phyloP scores from a whole-genome alignment of 1,139 yeast genomes.

The Candida smagusa region DNA sequence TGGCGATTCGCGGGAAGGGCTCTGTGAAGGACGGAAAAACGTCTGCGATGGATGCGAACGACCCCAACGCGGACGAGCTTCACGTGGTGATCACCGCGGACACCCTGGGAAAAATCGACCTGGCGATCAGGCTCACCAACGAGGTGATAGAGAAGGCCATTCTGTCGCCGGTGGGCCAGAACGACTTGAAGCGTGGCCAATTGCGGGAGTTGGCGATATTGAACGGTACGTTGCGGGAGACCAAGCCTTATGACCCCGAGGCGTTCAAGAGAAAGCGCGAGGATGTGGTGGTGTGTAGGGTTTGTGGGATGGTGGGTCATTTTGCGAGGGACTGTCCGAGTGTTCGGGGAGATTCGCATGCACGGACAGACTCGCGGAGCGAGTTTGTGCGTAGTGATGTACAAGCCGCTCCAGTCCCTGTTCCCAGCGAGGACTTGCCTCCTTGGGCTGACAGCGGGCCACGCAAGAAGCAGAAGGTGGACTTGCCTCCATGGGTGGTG shows the following conservation, averaged over 20 bases:
- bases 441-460: conserved; percentile 7
- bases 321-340: conserved; percentile 79
- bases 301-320: conserved; percentile 84
- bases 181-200: conserved; percentile 87
- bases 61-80: conserved; percentile 57
- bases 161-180: conserved; percentile 87
- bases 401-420: not conserved
- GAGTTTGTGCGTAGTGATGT: no score
- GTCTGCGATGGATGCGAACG: conserved; percentile 35
- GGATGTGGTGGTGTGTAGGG: conserved; percentile 66
- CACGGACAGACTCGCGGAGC: no score
- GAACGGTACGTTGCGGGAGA: conserved; percentile 89
- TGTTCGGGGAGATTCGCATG: conserved; percentile 7
- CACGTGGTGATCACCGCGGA: conserved; percentile 90
- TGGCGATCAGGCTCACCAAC: conserved; percentile 73
- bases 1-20: conserved; percentile 90
- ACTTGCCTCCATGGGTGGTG: conserved; percentile 14
- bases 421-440: not conserved
- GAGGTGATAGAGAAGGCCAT: conserved; percentile 80
- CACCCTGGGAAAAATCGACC: conserved; percentile 69
- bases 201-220: conserved; percentile 86
- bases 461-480: conserved; percentile 12
- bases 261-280: conserved; percentile 36
- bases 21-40: conserved; percentile 90
- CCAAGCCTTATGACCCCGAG: conserved; percentile 69